Base-by-base conservation (phyloP, 2,329 filamentous ascomycete genomes). In the Xylariaceae sp. region DNA sequence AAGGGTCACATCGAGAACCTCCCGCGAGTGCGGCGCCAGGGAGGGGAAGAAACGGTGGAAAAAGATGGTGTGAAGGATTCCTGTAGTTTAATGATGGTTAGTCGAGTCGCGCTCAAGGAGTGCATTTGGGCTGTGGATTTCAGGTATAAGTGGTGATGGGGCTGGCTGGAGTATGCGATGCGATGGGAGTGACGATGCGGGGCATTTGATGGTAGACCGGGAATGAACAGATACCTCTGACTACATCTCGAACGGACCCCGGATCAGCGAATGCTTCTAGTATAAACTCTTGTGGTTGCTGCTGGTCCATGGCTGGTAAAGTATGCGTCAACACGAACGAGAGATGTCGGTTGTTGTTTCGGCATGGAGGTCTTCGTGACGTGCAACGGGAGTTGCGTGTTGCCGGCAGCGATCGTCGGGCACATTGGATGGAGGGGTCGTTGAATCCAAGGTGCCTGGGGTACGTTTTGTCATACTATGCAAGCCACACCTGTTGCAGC, bases 11-110 rank as follows among this genome's bases (percentile, higher is more conserved):
- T 95, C 90, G 52, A 96, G 83, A 49, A 96, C 82, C 61, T 96
- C 90, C 68, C 89, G 84, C 49, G 88, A 89, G 49, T 81, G 79
- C 4, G 93, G 91, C 32, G 79, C 73, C 54, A 96, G 78, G 44
- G 88, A 83, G 43, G 89, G 89, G 73, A 97, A 96, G 78, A 91
- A 95, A 60, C 93, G 86, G 71, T 96, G 90, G 77, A 97, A 97
- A 80, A 97, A 98, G 64, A 97, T 96, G 38, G 90, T 94, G 65
- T 96, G 90, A 37, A 97, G 78, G 63, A 96, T 87, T 50, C 87
- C 91, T 95, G 57, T 29, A 3, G 18, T 11, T 6, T 26, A 26
- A 11, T 6, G 22, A n/a, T n/a, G n/a, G n/a, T n/a, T n/a, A n/a
- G n/a, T n/a, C n/a, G n/a, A n/a, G n/a, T n/a, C n/a, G n/a, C n/a